Evolutionary conservation across 176 grass and related monocot genomes (phyloP).

Genomic region (Oryza brachyantha): DNA sequence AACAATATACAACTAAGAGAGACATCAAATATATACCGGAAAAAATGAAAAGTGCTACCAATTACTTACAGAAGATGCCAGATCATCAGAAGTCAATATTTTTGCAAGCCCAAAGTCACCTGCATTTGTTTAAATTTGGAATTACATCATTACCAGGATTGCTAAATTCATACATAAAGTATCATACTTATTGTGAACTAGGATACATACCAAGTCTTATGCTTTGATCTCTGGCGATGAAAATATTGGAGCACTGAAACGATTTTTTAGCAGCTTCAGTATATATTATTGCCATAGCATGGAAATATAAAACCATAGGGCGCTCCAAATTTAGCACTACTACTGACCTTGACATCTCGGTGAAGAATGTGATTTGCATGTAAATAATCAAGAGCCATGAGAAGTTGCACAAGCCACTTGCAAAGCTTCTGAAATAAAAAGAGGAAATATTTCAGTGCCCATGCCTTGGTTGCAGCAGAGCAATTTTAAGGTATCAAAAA

Average conservation of each 20-base stretch:
- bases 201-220: slow-evolving; percentile 79
- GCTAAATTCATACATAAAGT: slow-evolving; percentile 32
- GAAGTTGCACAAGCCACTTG: slow-evolving; percentile 93
- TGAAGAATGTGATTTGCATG: slow-evolving; percentile 95
- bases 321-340: neutral
- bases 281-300: slow-evolving; percentile 9
- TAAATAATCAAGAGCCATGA: slow-evolving; percentile 96
- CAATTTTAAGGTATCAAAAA: neutral
- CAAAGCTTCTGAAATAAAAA: slow-evolving; percentile 71
- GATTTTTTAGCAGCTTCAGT: slow-evolving; percentile 32
- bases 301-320: neutral
- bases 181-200: slow-evolving; percentile 5
- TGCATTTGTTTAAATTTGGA: slow-evolving; percentile 38
- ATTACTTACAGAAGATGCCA: slow-evolving; percentile 83
- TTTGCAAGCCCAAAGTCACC: slow-evolving; percentile 98
- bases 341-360: slow-evolving; percentile 88
- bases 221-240: slow-evolving; percentile 86
- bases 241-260: slow-evolving; percentile 98
- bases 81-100: slow-evolving; percentile 86
- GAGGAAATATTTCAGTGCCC: neutral
- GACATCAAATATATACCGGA: neutral
- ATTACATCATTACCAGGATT: slow-evolving; percentile 10
- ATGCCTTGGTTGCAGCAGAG: slow-evolving; percentile 1
- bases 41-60: neutral
- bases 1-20: slow-evolving; percentile 38